Evolutionary conservation across 176 grass and related monocot genomes (phyloP), one percentile per base, ranked within the genome.

Genomic region (Hyparrhenia diplandra): DNA sequence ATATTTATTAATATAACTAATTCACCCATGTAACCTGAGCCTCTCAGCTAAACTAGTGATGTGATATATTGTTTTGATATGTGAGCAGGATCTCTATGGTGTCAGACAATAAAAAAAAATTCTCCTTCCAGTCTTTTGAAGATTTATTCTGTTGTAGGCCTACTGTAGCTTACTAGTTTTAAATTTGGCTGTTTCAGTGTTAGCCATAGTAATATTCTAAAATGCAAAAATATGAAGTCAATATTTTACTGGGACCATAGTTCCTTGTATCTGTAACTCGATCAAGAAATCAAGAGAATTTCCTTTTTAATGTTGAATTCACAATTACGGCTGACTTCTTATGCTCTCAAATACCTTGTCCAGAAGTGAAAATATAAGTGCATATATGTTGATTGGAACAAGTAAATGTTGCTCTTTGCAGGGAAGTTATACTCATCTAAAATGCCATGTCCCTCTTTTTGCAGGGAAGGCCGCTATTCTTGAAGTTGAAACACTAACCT

Each of bases 401-500:
- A 18, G 2, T 41, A 73, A 2, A 54, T 57, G 8, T 57, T n/a
- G 52, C 7, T 23, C 20, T 57, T 9, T 57, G 52, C 21, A 23
- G 8, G 51, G 21, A 57, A 57, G 52, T 57, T 57, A 57, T 10
- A 10, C 52, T 57, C 52, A 57, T 57, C 52, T 57, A 57, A 57
- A 57, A 57, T 57, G 21, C 2, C 25, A 65, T 65, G 24, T 13
- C 61, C 10, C 62, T 66, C 27, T 32, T 46, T 80, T 40, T 86
- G 30, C 81, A 98, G 95, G 90, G 32, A 98, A 98, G 85, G 90
- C 95, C 57, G 43, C 90, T 42, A 76, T 98, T 85, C 65, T 98
- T 71, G 95, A 98, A 88, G 12, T 92, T 3, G 92, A 94, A 87
- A 94, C 86, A 43, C 83, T 79, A 5, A 91, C 83, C 55, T 81